Evolutionary conservation across 1,284 basidiomycete species (phyloP).

Genomic region (Apiotrichum gracile): DNA sequence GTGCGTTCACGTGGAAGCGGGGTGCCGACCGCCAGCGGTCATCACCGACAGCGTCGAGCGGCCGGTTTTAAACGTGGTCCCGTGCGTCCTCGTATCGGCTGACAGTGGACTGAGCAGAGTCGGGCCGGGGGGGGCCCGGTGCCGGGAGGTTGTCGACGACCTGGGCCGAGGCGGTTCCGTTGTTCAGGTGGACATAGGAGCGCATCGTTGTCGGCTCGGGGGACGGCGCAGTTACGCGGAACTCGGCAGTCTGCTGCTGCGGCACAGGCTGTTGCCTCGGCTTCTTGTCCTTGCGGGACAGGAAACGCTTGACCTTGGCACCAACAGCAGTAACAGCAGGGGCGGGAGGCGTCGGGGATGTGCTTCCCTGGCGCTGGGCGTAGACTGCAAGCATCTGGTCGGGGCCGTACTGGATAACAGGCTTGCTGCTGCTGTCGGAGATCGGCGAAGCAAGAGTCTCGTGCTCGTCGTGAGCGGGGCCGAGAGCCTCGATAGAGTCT

Average conservation of each 20-base stretch:
- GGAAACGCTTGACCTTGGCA: conserved; percentile 19
- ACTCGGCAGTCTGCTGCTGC: not conserved
- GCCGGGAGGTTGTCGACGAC: conserved; percentile 30
- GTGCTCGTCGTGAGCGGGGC: not conserved
- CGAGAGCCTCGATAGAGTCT: conserved; percentile 24
- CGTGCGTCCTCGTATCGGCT: not conserved
- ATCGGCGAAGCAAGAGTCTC: conserved; percentile 8
- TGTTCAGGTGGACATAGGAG: conserved; percentile 34
- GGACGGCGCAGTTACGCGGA: not conserved
- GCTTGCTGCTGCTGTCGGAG: conserved; percentile 1
- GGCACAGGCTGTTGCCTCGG: not conserved
- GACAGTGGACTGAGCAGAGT: not conserved
- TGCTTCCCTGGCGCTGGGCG: conserved; percentile 38
- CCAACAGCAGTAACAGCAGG: conserved; percentile 9
- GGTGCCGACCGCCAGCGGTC: too few relatives aligned
- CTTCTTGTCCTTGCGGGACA: conserved; percentile 22
- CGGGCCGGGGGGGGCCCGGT: conserved; percentile 14
- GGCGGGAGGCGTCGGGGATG: conserved; percentile 9
- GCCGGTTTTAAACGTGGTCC: not conserved
- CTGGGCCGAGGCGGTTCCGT: conserved; percentile 29
- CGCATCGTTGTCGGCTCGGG: conserved; percentile 27
- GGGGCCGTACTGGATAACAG: conserved; percentile 39
- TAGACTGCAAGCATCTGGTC: conserved; percentile 48
- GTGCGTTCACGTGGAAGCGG: too few relatives aligned
- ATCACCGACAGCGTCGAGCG: too few relatives aligned